Base-by-base conservation (phyloP, 208 protist genomes). In the Leishmania gerbilli region DNA sequence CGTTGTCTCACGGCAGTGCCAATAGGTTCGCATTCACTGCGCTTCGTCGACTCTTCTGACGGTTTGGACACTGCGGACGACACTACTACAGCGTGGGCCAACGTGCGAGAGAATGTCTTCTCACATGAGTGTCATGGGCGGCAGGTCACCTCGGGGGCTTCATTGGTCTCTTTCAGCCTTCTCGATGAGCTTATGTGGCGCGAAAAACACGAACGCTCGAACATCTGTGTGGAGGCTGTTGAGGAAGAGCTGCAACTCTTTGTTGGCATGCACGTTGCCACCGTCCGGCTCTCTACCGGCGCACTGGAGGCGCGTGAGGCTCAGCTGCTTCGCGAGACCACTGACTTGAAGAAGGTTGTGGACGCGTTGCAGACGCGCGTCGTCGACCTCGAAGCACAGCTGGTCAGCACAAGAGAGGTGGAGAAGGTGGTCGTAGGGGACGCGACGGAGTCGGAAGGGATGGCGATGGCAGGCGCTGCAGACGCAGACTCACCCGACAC, bases 1-100 rank as follows among this genome's bases (percentile, higher is more conserved):
- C 78, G 58, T 1, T 82, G 77, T 42, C 82, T 80, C 67, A 86
- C 82, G 15, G 77, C 82, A 27, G 82, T 75, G 27, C 82, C 82
- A 6, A 82, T 77, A 3, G 79, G 77, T 42, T 79, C 82, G 49
- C 82, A 79, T 72, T 82, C 78, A 9, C 65, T 86, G 6, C 77
- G 3, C 64, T 58, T 79, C 78, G 74, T 76, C 0, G 82, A 86
- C 19, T 86, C 78, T 31, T 31, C 65, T 8, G 72, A 75, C 47
- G 42, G 3, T 6, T 40, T 71, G 0, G 82, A 86, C 53, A 65
- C 47, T 31, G 81, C 47, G 8, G 77, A 81, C 5, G 67, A 47
- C 24, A 24, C 53, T 24, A 31, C 31, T 8, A 40, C 27, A 9
- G 55, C 72, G 8, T 76, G 74, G 21, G 5, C 17, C 24, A 69